phyloP scores from a whole-genome alignment of 1,139 yeast genomes.

The Candida dubliniensis region DNA sequence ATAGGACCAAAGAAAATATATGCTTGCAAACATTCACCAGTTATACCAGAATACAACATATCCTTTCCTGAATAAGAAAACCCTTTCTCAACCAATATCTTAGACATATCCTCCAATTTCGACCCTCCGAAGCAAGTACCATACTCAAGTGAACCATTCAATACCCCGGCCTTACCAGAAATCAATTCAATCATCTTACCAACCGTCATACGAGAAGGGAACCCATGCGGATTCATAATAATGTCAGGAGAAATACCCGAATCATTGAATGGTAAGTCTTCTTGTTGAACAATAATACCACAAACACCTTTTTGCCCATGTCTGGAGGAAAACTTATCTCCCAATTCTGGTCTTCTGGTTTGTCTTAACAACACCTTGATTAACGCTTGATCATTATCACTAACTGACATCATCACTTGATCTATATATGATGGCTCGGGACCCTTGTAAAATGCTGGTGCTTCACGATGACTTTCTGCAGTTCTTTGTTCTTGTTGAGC shows the following conservation, averaged over 20 bases:
- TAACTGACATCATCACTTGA: slow-evolving; percentile 95
- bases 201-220: slow-evolving; percentile 99
- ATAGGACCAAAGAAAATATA: slow-evolving; percentile 98
- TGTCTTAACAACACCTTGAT: slow-evolving; percentile 91
- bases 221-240: slow-evolving; percentile 98
- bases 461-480: slow-evolving; percentile 73
- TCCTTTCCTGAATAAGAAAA: slow-evolving; percentile 95
- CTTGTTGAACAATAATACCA: slow-evolving; percentile 95
- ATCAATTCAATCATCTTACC: slow-evolving; percentile 97
- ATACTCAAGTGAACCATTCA: slow-evolving; percentile 87
- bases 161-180: slow-evolving; percentile 96
- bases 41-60: slow-evolving; percentile 96
- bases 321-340: slow-evolving; percentile 95
- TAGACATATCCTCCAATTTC: slow-evolving; percentile 92
- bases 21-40: slow-evolving; percentile 97
- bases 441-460: slow-evolving; percentile 88
- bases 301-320: slow-evolving; percentile 99
- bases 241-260: slow-evolving; percentile 90
- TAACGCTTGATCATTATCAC: slow-evolving; percentile 92
- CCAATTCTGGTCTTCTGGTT: slow-evolving; percentile 96
- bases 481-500: slow-evolving; percentile 29
- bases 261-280: slow-evolving; percentile 93
- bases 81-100: slow-evolving; percentile 86
- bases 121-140: slow-evolving; percentile 99
- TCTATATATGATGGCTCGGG: slow-evolving; percentile 96